A percentile compares a stretch with the other conserved stretches of the same genome.
phyloP scores from a whole-genome alignment of 2,329 filamentous ascomycete species.

The Parasarocladium wereldwijsianum region DNA sequence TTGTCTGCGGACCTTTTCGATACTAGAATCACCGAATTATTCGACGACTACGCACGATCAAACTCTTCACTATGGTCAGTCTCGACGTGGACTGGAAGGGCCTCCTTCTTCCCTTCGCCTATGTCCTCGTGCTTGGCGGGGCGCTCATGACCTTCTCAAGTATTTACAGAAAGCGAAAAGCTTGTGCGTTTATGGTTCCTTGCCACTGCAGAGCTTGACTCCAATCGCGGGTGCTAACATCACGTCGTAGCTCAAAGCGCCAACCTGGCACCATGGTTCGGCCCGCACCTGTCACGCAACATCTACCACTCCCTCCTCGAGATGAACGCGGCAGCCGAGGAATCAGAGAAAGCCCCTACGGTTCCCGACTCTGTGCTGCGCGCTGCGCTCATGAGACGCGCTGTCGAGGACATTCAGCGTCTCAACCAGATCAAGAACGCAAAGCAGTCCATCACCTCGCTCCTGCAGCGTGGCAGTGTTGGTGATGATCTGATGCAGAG shows the following conservation, averaged over 20 bases:
- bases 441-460: conserved; percentile 71
- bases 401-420: conserved; percentile 82
- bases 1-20: too few relatives aligned
- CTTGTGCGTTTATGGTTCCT: conserved; percentile 37
- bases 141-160: conserved; percentile 85
- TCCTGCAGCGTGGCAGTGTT: conserved; percentile 82
- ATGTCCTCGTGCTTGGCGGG: conserved; percentile 74
- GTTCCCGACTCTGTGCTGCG: conserved; percentile 76
- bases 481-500: conserved; percentile 94
- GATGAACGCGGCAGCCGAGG: conserved; percentile 30
- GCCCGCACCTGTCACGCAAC: conserved; percentile 77
- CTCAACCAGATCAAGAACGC: conserved; percentile 78
- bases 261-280: conserved; percentile 89
- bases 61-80: conserved; percentile 25
- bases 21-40: too few relatives aligned
- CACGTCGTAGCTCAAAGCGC: conserved; percentile 52
- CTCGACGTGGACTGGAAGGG: conserved; percentile 59
- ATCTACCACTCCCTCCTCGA: conserved; percentile 89
- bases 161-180: conserved; percentile 86
- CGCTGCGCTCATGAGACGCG: conserved; percentile 75
- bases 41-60: too few relatives aligned
- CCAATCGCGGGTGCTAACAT: too few relatives aligned
- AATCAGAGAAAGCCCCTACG: conserved; percentile 48
- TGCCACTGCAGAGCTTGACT: too few relatives aligned
- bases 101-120: conserved; percentile 76